A percentile compares a stretch with the other conserved stretches of the same genome.
These are phyloP conservation scores for Fagopyrum esculentum DNA, from an alignment of 148 eudicot species.

Conservation along the genomic window DNA sequence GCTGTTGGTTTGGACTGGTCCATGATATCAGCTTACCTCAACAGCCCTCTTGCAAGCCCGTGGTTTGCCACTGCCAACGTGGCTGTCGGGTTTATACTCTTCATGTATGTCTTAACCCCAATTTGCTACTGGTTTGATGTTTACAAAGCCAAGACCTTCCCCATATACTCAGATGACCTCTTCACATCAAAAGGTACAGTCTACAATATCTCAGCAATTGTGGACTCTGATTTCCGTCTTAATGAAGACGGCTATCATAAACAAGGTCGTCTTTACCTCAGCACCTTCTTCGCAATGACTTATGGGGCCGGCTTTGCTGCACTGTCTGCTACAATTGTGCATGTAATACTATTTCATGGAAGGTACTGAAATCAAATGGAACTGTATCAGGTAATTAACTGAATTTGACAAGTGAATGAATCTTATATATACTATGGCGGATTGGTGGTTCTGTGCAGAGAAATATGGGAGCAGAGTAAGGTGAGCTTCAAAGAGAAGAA, in stretches of 20 bases:
- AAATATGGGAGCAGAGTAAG: conserved; percentile 89
- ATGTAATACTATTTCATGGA: conserved; percentile 85
- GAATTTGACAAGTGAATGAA: neutral
- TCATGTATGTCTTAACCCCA: conserved; percentile 82
- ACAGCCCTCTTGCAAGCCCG: conserved; percentile 95
- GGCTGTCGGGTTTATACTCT: conserved; percentile 57
- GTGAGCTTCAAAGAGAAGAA: conserved; percentile 67
- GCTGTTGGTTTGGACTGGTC: conserved; percentile 95
- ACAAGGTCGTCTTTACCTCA: conserved; percentile 72
- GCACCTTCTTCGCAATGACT: conserved; percentile 90
- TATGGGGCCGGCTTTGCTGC: conserved; percentile 95
- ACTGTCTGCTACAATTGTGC: conserved; percentile 64
- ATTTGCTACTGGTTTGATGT: conserved; percentile 66
- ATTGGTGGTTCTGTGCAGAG: conserved; percentile 32
- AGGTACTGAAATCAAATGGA: conserved; percentile 36
- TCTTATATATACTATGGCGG: neutral
- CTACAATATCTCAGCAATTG: conserved; percentile 75
- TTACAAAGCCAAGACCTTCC: conserved; percentile 80
- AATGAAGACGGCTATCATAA: conserved; percentile 52
- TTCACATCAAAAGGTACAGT: conserved; percentile 50
- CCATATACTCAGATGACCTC: conserved; percentile 54
- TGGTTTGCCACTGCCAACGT: conserved; percentile 99
- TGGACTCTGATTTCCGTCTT: conserved; percentile 66
- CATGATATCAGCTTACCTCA: conserved; percentile 79
- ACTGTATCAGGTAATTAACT: neutral